phyloP scores from a whole-genome alignment of 225 moss, liverwort and hornwort species.

The Neckera pumila region DNA sequence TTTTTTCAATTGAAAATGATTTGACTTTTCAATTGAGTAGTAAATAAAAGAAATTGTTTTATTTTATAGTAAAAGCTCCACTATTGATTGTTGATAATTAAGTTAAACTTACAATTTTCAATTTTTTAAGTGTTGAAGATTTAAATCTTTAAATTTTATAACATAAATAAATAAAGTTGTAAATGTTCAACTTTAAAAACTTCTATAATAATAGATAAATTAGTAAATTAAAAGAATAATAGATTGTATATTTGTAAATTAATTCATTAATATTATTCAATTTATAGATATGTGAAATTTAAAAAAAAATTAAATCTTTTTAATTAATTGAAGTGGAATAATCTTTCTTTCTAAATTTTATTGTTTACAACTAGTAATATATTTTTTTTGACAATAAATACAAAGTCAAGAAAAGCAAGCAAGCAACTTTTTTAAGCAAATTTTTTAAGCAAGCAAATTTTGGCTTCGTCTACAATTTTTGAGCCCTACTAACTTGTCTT shows the following conservation, averaged over 20 bases:
- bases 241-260: neutral
- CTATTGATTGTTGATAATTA: neutral
- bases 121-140: no score
- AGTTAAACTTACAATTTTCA: neutral
- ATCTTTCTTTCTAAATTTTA: neutral
- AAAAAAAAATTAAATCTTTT: no score
- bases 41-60: neutral
- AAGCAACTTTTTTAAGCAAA: no score
- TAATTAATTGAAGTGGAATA: no score
- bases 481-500: rapidly evolving
- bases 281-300: no score
- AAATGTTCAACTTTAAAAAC: neutral
- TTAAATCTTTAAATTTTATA: neutral
- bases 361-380: neutral
- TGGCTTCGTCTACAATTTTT: neutral
- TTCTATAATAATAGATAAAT: neutral
- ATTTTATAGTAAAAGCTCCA: rapidly evolving
- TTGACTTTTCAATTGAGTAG: neutral
- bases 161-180: neutral
- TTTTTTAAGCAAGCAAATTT: no score
- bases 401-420: no score
- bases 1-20: neutral
- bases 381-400: neutral
- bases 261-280: neutral
- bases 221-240: neutral